Evolutionary conservation across 2,329 filamentous ascomycete species (phyloP).

Genomic region (Claviceps spartinae): DNA sequence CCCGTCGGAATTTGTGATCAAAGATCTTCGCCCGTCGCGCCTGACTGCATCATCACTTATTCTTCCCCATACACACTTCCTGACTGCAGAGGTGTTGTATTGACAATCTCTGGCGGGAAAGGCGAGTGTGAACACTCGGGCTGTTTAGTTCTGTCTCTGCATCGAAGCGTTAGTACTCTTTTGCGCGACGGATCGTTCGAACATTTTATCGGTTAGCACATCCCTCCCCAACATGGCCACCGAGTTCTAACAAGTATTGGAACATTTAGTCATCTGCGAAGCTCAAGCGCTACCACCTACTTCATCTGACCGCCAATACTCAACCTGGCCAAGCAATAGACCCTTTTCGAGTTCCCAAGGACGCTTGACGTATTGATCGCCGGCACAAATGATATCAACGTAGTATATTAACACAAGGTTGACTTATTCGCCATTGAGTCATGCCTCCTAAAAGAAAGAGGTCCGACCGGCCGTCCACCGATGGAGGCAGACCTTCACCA

Average conservation of each 20-base stretch:
- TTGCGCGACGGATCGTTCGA: background rate
- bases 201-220: background rate
- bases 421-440: conserved; percentile 12
- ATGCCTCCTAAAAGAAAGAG: conserved; percentile 51
- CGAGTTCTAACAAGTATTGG: background rate
- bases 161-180: background rate
- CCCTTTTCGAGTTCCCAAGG: background rate
- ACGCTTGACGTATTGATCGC: background rate
- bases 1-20: conserved; percentile 3
- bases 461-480: conserved; percentile 34
- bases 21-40: conserved; percentile 1
- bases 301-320: background rate
- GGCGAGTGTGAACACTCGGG: background rate
- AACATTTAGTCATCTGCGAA: background rate
- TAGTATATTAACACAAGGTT: conserved; percentile 4
- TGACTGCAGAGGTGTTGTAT: background rate
- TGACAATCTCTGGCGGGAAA: background rate
- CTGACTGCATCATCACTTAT: background rate
- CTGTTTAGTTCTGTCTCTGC: background rate
- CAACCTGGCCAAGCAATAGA: background rate
- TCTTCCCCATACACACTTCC: background rate
- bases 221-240: background rate
- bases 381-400: conserved; percentile 22
- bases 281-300: background rate
- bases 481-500: conserved; percentile 43